These are phyloP conservation scores for Alternaria metachromatica DNA, from an alignment of 2,329 filamentous ascomycete species.

Conservation along the genomic window DNA sequence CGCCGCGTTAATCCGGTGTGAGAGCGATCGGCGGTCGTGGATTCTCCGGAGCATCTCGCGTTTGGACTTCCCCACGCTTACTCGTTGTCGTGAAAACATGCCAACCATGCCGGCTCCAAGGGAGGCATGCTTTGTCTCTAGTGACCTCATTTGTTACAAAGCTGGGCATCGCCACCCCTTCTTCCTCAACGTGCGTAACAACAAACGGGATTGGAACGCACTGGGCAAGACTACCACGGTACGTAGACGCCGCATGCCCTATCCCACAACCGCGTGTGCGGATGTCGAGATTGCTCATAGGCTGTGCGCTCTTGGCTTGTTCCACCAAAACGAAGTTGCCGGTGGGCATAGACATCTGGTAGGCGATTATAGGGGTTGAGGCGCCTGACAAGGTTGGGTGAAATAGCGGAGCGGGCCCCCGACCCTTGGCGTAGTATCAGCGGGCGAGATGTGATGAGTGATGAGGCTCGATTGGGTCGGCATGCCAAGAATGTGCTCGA, in stretches of 20 bases:
- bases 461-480: constrained; percentile 26
- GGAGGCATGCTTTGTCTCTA: neutral
- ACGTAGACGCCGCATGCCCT: constrained; percentile 14
- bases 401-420: constrained; percentile 32
- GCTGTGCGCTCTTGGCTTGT: constrained; percentile 12
- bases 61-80: constrained; percentile 17
- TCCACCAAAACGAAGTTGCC: constrained; percentile 18
- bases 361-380: constrained; percentile 23
- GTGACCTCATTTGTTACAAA: constrained; percentile 2
- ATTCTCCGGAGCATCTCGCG: constrained; percentile 24
- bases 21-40: constrained; percentile 18
- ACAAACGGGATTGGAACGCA: constrained; percentile 7
- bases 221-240: constrained; percentile 21
- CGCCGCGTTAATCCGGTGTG: constrained; percentile 23
- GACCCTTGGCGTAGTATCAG: constrained; percentile 25
- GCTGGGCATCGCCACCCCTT: neutral
- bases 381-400: constrained; percentile 15
- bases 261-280: constrained; percentile 11
- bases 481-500: constrained; percentile 24
- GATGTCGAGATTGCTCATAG: constrained; percentile 17
- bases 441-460: constrained; percentile 18
- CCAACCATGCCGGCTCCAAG: constrained; percentile 5
- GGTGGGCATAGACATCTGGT: neutral
- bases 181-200: constrained; percentile 20
- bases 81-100: constrained; percentile 8